Conservation (phyloP, 2,329 filamentous ascomycete genomes). For the Dactylellina haptotyla region DNA sequence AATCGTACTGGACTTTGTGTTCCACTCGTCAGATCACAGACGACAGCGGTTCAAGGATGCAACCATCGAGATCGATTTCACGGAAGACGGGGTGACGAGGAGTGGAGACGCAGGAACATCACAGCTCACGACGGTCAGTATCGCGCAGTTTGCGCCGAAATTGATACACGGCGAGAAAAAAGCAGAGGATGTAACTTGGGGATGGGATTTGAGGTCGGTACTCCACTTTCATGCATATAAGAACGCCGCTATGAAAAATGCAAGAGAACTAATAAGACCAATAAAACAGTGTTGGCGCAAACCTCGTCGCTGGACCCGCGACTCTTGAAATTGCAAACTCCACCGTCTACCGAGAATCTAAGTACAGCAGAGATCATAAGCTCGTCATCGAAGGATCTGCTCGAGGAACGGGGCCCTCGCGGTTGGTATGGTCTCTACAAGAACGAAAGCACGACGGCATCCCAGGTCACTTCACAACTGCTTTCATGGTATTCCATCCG, state of each 20-base stretch:
- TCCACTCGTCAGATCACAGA: constrained; percentile 31
- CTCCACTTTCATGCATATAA: background rate
- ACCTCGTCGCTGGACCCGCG: constrained; percentile 30
- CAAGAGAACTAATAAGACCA: background rate
- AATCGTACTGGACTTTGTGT: constrained; percentile 41
- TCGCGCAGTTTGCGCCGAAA: constrained; percentile 42
- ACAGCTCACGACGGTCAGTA: constrained; percentile 7
- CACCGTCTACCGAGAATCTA: constrained; percentile 24
- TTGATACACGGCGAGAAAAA: constrained; percentile 46
- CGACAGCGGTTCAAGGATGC: constrained; percentile 45
- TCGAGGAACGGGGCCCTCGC: constrained; percentile 18
- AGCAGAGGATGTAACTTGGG: constrained; percentile 41
- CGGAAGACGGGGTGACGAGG: constrained; percentile 5
- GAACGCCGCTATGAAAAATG: background rate
- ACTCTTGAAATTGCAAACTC: constrained; percentile 41
- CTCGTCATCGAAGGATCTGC: constrained; percentile 39
- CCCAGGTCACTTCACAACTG: constrained; percentile 30
- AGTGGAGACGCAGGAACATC: background rate
- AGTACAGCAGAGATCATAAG: constrained; percentile 40
- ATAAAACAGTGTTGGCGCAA: constrained; percentile 24
- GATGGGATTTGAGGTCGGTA: constrained; percentile 40
- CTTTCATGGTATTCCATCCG: constrained; percentile 48
- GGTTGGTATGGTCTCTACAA: constrained; percentile 40
- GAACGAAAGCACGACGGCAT: constrained; percentile 47
- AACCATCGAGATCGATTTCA: constrained; percentile 47